Conservation (phyloP, 805 yeast species). For the Kazachstania africana region DNA sequence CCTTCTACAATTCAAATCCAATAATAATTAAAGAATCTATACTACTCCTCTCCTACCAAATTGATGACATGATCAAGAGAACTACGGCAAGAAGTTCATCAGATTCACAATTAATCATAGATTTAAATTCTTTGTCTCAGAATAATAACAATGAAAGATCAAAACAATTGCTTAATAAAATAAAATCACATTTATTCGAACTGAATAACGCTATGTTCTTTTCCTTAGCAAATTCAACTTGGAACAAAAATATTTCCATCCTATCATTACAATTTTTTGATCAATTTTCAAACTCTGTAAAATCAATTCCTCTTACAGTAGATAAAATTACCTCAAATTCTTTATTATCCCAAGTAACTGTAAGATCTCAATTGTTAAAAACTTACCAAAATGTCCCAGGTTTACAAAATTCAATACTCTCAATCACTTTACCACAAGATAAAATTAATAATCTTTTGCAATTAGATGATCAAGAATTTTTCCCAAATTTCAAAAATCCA, state of each 20-base stretch:
- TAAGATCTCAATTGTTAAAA: conserved; percentile 6
- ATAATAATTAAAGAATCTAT: conserved; percentile 1
- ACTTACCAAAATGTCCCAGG: conserved; percentile 2
- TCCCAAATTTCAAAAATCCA: conserved; percentile 1
- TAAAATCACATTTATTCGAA: conserved; percentile 5
- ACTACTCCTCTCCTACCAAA: conserved; percentile 2
- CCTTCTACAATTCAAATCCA: not conserved
- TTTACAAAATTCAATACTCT: conserved; percentile 5
- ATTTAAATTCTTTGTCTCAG: no score
- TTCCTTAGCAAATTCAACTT: conserved; percentile 4
- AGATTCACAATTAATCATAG: conserved; percentile 7
- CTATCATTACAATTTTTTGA: conserved; percentile 10
- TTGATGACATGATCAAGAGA: conserved; percentile 7
- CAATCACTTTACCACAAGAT: conserved; percentile 7
- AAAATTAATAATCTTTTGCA: no score
- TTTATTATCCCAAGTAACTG: not conserved
- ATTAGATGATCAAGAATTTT: conserved; percentile 5
- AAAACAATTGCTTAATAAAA: conserved; percentile 1
- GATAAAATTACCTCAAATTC: not conserved
- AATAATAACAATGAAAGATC: no score
- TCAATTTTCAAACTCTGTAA: conserved; percentile 1
- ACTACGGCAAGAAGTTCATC: conserved; percentile 6
- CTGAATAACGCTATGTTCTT: conserved; percentile 7
- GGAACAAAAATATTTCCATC: conserved; percentile 3
- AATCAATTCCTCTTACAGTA: conserved; percentile 7